A percentile compares a stretch with the other conserved stretches of the same genome.
phyloP scores from a whole-genome alignment of 352 stramenopile species.

The Pythium sukuiense region DNA sequence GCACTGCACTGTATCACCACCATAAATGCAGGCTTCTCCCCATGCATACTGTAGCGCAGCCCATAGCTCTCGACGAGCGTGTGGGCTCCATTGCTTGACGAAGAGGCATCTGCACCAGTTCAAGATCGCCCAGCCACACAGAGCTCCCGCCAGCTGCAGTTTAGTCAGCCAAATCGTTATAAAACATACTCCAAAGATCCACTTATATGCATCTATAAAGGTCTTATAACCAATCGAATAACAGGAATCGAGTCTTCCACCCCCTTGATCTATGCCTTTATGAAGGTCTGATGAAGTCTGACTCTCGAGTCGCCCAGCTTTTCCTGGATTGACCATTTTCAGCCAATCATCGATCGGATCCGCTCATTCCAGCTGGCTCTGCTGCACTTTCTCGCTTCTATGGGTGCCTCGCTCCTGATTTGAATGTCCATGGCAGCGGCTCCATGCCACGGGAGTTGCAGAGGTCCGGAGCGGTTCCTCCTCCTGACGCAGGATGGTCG shows the following conservation, averaged over 20 bases:
- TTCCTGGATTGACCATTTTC: not conserved
- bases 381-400: not conserved
- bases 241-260: too few relatives aligned
- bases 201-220: too few relatives aligned
- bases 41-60: too few relatives aligned
- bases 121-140: not conserved
- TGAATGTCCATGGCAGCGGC: not conserved
- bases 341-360: conserved; percentile 3
- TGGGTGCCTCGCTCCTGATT: not conserved
- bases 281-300: not conserved
- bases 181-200: not conserved
- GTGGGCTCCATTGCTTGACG: too few relatives aligned
- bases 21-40: not conserved
- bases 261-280: not conserved
- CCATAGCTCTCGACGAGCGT: not conserved
- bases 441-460: not conserved
- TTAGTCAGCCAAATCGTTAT: not conserved
- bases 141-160: not conserved
- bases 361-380: conserved; percentile 3
- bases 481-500: not conserved
- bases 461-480: conserved; percentile 6
- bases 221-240: too few relatives aligned
- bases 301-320: not conserved
- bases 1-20: not conserved
- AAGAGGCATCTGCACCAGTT: not conserved